These are phyloP conservation scores for Filosporella fistucella DNA, from an alignment of 495 filamentous ascomycete species.

Conservation along the genomic window DNA sequence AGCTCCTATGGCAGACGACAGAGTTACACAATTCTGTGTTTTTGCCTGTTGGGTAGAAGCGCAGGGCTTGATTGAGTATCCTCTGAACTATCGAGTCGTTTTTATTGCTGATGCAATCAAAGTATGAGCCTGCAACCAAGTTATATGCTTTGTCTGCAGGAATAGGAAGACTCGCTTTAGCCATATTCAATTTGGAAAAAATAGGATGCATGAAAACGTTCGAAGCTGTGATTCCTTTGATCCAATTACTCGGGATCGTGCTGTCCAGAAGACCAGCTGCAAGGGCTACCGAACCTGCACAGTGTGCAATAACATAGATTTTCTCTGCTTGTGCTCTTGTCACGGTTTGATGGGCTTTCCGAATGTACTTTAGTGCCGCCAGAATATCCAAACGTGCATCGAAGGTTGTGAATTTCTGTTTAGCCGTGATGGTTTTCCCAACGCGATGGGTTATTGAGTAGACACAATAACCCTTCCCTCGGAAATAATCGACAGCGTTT, in stretches of 20 bases:
- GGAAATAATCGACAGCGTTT: slow-evolving; percentile 64
- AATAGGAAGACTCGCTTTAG: slow-evolving; percentile 49
- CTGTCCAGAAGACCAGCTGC: slow-evolving; percentile 59
- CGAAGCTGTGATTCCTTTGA: slow-evolving; percentile 56
- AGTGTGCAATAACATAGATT: slow-evolving; percentile 65
- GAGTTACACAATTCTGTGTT: slow-evolving; percentile 57
- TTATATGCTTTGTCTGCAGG: slow-evolving; percentile 43
- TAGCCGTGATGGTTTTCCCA: slow-evolving; percentile 47
- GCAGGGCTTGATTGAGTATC: slow-evolving; percentile 48
- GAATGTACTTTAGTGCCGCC: slow-evolving; percentile 54
- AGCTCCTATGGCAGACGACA: slow-evolving; percentile 53
- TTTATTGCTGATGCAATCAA: slow-evolving; percentile 39
- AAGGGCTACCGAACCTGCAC: slow-evolving; percentile 59
- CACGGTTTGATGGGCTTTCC: slow-evolving; percentile 29
- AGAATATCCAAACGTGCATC: slow-evolving; percentile 59
- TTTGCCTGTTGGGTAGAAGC: slow-evolving; percentile 53
- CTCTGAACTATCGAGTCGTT: slow-evolving; percentile 47
- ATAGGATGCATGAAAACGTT: slow-evolving; percentile 64
- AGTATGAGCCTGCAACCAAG: slow-evolving; percentile 45
- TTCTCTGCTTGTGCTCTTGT: too few species aligned
- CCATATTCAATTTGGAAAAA: slow-evolving; percentile 51
- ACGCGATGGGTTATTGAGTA: slow-evolving; percentile 57
- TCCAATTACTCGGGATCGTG: slow-evolving; percentile 51
- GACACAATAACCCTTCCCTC: slow-evolving; percentile 51
- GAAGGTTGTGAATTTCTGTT: slow-evolving; percentile 51